Evolutionary conservation across 768 basidiomycete species (phyloP), one percentile per base, ranked within the genome.

Genomic region (Hysterangium stoloniferum): DNA sequence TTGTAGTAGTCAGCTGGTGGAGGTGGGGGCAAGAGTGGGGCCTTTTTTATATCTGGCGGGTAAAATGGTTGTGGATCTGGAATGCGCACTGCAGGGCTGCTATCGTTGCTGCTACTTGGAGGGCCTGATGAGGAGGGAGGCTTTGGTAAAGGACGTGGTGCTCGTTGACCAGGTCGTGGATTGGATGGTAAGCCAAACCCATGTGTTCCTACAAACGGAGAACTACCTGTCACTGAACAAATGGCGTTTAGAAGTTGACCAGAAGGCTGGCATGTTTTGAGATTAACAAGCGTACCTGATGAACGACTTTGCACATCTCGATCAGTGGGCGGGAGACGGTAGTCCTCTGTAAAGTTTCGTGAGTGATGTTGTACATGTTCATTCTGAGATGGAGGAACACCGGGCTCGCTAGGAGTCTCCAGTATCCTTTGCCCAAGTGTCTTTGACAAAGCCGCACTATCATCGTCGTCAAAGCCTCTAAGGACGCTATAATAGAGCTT

Each of bases 351-450:
- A 27, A 15, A 31, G 20, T 6, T 29, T 17, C 19, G 44, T 29
- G 27, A 7, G 3, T 12, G 44, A 2, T 32, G 28, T 27, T 13
- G 4, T 4, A 12, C 44, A 33, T 45, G 33, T 31, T 13, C n/a
- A 29, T 1, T 45, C 44, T 27, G 29, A 45, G 13, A 45, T 45
- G 15, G 44, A 45, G 28, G 5, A n/a, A 45, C 33, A 22, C 33
- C 33, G 44, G 44, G n/a, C 28, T 45, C 44, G 13, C 44, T 31
- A 17, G 49, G 38, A 51, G 49, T 41, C 8, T 41, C 49, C 37
- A 32, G 7, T 1, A 17, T 20, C 4, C 36, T 22, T n/a, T 17
- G 12, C 11, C 19, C 37, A 20, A 41, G 6, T 9, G 38, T 17
- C 15, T 27, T 17, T 9, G 20, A 6, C 22, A 40, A 31, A 25